Conservation (phyloP, 2,329 filamentous ascomycete species). For the Aspergillus ustus region DNA sequence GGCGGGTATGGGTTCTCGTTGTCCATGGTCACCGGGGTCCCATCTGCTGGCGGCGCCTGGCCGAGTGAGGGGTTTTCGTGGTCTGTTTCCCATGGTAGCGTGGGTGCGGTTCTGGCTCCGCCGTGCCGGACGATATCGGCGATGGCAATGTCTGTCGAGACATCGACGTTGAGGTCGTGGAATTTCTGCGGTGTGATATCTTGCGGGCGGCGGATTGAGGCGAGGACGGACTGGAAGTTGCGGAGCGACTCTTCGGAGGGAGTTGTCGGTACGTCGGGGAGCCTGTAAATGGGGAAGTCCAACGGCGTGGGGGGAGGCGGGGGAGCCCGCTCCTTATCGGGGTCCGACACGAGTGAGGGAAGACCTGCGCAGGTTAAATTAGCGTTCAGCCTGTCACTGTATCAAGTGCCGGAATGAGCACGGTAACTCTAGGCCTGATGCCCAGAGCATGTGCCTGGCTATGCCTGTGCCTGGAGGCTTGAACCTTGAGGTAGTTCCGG, state of each 20-base stretch:
- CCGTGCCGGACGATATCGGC: constrained; percentile 42
- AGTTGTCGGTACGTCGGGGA: constrained; percentile 39
- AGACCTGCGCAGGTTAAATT: constrained; percentile 30
- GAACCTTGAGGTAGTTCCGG: not conserved
- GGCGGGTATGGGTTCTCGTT: constrained; percentile 56
- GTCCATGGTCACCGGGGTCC: constrained; percentile 42
- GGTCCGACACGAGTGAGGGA: constrained; percentile 38
- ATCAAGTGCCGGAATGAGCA: not conserved
- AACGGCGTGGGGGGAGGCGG: constrained; percentile 56
- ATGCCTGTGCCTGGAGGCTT: not conserved
- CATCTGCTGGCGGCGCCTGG: not conserved
- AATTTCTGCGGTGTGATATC: constrained; percentile 47
- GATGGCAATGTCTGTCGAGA: constrained; percentile 43
- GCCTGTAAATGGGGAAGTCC: constrained; percentile 56
- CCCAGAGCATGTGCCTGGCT: not conserved
- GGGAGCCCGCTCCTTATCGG: constrained; percentile 51
- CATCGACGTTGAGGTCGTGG: constrained; percentile 46
- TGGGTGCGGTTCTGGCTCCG: constrained; percentile 40
- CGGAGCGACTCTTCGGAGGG: constrained; percentile 43
- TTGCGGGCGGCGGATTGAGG: constrained; percentile 46
- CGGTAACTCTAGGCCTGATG: not conserved
- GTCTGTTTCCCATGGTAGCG: constrained; percentile 41
- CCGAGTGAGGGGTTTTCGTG: constrained; percentile 18
- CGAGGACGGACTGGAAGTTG: constrained; percentile 50
- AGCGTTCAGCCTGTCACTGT: constrained; percentile 15